A percentile compares a stretch with the other conserved stretches of the same genome.
Conservation (phyloP, 495 filamentous ascomycete genomes). For the Patellaria atrata region DNA sequence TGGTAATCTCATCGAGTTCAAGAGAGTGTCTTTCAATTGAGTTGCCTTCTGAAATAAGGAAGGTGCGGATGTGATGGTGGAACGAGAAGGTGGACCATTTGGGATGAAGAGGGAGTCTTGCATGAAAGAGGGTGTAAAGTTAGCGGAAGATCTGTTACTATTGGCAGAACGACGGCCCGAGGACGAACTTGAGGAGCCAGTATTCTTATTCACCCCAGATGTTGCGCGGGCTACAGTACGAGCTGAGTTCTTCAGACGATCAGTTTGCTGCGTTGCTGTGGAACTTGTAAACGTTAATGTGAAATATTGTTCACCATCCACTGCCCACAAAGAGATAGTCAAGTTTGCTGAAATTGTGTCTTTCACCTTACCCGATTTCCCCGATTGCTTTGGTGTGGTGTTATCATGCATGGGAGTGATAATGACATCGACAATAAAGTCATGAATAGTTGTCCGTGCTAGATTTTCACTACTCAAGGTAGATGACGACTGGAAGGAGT, state of each 20-base stretch:
- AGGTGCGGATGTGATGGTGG: conserved; percentile 35
- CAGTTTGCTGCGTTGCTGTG: conserved; percentile 20
- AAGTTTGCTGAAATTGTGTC: conserved; percentile 42
- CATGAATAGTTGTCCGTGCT: conserved; percentile 24
- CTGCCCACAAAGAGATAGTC: conserved; percentile 51
- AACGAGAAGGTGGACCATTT: conserved; percentile 40
- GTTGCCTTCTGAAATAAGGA: conserved; percentile 49
- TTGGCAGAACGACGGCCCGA: conserved; percentile 12
- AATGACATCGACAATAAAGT: conserved; percentile 43
- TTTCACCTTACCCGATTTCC: conserved; percentile 14
- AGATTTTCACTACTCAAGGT: conserved; percentile 13
- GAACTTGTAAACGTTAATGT: conserved; percentile 50
- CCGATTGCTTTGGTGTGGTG: conserved; percentile 12
- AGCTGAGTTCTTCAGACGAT: conserved; percentile 9
- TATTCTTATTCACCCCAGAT: conserved; percentile 16
- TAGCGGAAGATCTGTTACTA: conserved; percentile 5
- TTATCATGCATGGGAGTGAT: conserved; percentile 27
- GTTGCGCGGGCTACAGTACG: conserved; percentile 18
- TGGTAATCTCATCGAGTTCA: conserved; percentile 52
- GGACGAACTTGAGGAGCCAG: conserved; percentile 18
- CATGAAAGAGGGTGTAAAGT: conserved; percentile 22
- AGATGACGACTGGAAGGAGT: background rate
- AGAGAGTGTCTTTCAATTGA: conserved; percentile 54
- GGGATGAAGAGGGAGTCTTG: conserved; percentile 37
- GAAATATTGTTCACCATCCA: conserved; percentile 45